Percentiles rank a stretch among this genome's conserved stretches.
phyloP scores from a whole-genome alignment of 2,329 filamentous ascomycete species.

The Ophiostoma fasciatum region DNA sequence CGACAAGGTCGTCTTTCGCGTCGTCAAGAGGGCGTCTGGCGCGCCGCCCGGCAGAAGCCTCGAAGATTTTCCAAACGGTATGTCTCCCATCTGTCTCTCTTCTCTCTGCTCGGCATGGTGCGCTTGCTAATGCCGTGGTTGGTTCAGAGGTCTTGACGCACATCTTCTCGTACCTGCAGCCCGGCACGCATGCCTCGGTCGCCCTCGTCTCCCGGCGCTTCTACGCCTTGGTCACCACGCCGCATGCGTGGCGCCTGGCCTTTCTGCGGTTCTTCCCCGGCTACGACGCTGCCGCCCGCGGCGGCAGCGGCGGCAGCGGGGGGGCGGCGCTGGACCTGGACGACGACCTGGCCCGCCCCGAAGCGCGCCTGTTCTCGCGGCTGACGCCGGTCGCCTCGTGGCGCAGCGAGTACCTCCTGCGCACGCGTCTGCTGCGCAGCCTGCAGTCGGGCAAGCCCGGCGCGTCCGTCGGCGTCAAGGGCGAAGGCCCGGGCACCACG shows the following conservation, averaged over 20 bases:
- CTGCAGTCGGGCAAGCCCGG: constrained; percentile 68
- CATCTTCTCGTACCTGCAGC: constrained; percentile 77
- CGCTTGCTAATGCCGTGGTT: too few relatives aligned
- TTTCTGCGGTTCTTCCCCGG: constrained; percentile 86
- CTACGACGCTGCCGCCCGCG: constrained; percentile 27
- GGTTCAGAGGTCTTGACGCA: constrained; percentile 87
- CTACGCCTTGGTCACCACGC: constrained; percentile 72
- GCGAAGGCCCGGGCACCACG: constrained; percentile 33
- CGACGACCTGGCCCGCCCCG: constrained; percentile 45
- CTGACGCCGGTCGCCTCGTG: constrained; percentile 78
- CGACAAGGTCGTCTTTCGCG: constrained; percentile 39
- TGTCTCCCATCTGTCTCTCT: constrained; percentile 16
- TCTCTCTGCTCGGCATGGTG: not conserved
- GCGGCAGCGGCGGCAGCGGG: not conserved
- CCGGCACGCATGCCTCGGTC: constrained; percentile 66
- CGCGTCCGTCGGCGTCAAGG: constrained; percentile 24
- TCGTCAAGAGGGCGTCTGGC: constrained; percentile 18
- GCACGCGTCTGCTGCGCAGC: constrained; percentile 71
- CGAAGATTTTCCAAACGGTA: constrained; percentile 68
- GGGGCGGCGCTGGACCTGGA: not conserved
- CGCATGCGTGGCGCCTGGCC: constrained; percentile 85
- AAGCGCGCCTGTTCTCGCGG: constrained; percentile 66
- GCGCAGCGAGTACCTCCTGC: constrained; percentile 87
- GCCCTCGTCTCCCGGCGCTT: constrained; percentile 81
- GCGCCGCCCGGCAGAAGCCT: constrained; percentile 26